A percentile compares a stretch with the other conserved stretches of the same genome.
Evolutionary conservation across 225 moss, liverwort and hornwort species (phyloP).

Genomic region (Asterella californica): DNA sequence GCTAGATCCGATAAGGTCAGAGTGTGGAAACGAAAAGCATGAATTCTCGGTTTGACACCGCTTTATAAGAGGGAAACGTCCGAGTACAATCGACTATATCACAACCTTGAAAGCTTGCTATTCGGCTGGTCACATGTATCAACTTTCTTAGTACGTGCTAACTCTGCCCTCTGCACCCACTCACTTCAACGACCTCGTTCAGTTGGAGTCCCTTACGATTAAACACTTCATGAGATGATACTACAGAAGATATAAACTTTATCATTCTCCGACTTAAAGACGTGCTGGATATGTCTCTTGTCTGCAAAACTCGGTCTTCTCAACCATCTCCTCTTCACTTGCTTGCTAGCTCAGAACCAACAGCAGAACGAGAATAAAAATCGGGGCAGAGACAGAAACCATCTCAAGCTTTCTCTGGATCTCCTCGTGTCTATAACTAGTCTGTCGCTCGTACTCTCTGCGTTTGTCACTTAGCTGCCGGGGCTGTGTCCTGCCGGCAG

Average conservation of each 20-base stretch:
- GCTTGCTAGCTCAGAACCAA: neutral
- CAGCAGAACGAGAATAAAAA: neutral
- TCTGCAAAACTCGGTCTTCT: neutral
- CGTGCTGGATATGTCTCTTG: neutral
- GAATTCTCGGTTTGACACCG: neutral
- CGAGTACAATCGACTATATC: slow-evolving; percentile 14
- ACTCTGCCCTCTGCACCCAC: neutral
- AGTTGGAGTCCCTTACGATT: neutral
- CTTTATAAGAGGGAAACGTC: slow-evolving; percentile 3
- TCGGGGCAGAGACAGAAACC: neutral
- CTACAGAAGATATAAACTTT: neutral
- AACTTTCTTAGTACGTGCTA: neutral
- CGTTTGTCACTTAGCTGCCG: no score
- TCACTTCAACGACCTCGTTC: neutral
- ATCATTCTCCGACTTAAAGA: neutral
- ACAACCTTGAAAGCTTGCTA: slow-evolving; percentile 1
- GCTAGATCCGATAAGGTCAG: no score
- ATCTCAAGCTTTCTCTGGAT: slow-evolving; percentile 7
- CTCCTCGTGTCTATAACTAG: slow-evolving; percentile 9
- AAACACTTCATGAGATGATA: neutral
- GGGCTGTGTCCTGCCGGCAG: no score
- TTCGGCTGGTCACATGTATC: neutral
- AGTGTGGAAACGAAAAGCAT: neutral
- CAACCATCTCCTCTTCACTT: neutral
- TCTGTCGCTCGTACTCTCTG: neutral